Evolutionary conservation across 805 yeast species (phyloP), one percentile per base, ranked within the genome.

Genomic region (Ogataea methylovora): DNA sequence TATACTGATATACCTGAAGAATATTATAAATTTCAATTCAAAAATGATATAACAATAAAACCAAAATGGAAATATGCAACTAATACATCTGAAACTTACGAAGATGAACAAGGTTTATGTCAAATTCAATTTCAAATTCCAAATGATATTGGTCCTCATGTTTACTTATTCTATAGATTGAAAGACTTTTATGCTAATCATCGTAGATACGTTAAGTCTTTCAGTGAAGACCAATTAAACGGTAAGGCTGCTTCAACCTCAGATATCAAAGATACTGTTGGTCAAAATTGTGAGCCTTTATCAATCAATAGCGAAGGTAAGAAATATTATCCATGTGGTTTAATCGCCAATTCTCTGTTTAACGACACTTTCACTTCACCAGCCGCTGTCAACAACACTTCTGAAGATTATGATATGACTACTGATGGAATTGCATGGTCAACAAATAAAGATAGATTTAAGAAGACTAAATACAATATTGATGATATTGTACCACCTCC

Each of bases 161-260:
- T 88, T 12, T 87, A 69, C 53, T 52, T 86, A 41, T 92, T 82
- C 60, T 90, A 90, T 63, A 76, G 78, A 45, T 62, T 90, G 45
- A 84, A 94, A 31, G 82, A 84, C 55, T 92, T 90, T 57, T 85
- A 69, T 58, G 95, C 94, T 52, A 90, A 92, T 60, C 98, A 90
- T 63, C 76, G 98, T 42, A 82, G 94, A 46, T 92, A 83, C 53
- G 97, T 87, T n/a, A 77, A 76, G 46, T 82, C 94, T 8, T 83
- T 71, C 56, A 88, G 87, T 54, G 76, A 81, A 48, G 71, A 71
- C 36, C 98, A 90, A 59, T 52, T 90, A 33, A 76, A 76, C 43
- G 98, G 98, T 6, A 59, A 73, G 27, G 80, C 83, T 3, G 76
- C 84, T 2, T 46, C 71, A 2, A 63, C 63, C 1, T 58, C 56